A percentile compares a stretch with the other conserved stretches of the same genome.
Evolutionary conservation across 495 filamentous ascomycete species (phyloP).

Genomic region (Thozetella sp.): DNA sequence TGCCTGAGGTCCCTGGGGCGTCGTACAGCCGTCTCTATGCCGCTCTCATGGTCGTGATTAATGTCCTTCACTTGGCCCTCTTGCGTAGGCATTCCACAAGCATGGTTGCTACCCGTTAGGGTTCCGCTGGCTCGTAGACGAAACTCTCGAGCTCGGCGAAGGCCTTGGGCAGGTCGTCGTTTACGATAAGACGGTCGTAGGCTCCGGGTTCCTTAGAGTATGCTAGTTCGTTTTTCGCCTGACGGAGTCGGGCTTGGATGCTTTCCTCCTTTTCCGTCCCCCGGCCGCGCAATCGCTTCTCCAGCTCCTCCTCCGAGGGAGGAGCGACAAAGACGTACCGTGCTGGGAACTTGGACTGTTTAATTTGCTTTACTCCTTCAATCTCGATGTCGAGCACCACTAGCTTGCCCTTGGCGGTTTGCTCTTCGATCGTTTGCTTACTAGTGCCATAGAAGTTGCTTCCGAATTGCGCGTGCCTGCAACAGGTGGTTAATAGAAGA

Average conservation of each 20-base stretch:
- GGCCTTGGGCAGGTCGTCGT: constrained; percentile 84
- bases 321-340: constrained; percentile 87
- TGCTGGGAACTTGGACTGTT: constrained; percentile 71
- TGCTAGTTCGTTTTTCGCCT: constrained; percentile 82
- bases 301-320: constrained; percentile 73
- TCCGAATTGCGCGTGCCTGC: constrained; percentile 74
- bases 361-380: constrained; percentile 98
- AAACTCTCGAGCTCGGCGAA: constrained; percentile 77
- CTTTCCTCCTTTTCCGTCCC: constrained; percentile 83
- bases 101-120: no score
- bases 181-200: constrained; percentile 86
- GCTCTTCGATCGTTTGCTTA: constrained; percentile 72
- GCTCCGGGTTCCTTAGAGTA: constrained; percentile 72
- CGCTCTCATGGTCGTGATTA: no score
- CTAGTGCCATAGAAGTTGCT: constrained; percentile 88
- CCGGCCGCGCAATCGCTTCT: constrained; percentile 75
- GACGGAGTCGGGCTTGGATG: constrained; percentile 71
- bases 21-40: no score
- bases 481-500: background rate
- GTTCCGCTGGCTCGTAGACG: constrained; percentile 37
- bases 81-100: no score
- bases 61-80: no score
- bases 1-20: no score
- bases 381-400: constrained; percentile 91
- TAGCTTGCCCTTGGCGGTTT: constrained; percentile 65